Evolutionary conservation across 2,329 filamentous ascomycete species (phyloP), one percentile per base, ranked within the genome.

Genomic region (Didymellaceae sp.): DNA sequence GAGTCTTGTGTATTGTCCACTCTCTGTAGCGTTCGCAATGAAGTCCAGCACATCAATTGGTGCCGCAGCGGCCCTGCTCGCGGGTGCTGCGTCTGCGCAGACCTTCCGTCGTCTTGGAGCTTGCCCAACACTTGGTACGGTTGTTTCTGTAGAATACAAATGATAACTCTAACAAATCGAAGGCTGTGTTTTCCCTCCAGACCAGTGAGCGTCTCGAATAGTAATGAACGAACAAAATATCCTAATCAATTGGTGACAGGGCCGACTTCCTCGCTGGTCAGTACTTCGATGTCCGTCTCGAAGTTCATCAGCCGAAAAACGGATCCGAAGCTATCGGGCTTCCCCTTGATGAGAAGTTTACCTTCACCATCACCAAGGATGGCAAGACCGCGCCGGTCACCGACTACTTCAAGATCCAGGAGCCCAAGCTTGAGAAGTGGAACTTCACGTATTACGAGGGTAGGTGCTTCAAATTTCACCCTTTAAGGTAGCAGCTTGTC

Each of bases 181-280:
- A 74, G 72, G 73, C 41, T 82, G 80, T 55, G 75, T 85, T 48
- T 79, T 84, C 47, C 82, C 82, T 39, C 82, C 82, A 16, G 82
- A 84, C 58, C 80, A 84, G 78, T 80, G 71, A 62, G 78, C 52
- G 35, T 35, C 39, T 42, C 28, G 14, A 18, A 35, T 6, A 53
- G 52, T 43, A 40, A 56, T 24, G 1, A 8, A 18, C 24, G 25
- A 55, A 37, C 46, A 48, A 13, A 43, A 13, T 24, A n/a, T n/a
- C n/a, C 45, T 30, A 54, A 34, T 44, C 42, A 38, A 54, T 43
- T 39, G 25, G 16, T 18, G 39, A 14, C 53, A 82, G 80, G 76
- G 86, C 87, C 57, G 90, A 94, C 65, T 94, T 94, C 75, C 81
- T 95, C 1, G 86, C 90, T 5, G 90, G 90, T 10, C 90, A 94